phyloP scores from a whole-genome alignment of 2,329 filamentous ascomycete species.

The Curvularia hawaiiensis region DNA sequence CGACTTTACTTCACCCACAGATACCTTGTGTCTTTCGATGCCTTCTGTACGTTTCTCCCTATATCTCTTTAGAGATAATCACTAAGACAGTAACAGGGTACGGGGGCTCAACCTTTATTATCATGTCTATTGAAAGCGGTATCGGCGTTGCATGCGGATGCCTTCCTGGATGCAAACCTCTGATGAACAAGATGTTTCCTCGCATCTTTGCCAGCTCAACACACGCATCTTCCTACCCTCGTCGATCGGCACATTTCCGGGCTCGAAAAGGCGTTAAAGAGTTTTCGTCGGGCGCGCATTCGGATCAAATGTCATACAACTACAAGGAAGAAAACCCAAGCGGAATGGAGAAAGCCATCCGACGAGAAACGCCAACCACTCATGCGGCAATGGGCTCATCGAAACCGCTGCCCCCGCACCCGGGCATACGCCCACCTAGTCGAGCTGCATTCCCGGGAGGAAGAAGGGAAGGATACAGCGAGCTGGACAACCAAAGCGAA shows the following conservation, averaged over 20 bases:
- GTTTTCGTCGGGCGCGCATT: background rate
- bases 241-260: conserved; percentile 6
- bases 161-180: conserved; percentile 40
- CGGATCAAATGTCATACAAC: conserved; percentile 4
- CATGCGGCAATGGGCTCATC: background rate
- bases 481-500: conserved; percentile 8
- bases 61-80: background rate
- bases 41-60: conserved; percentile 28
- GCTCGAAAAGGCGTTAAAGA: conserved; percentile 2
- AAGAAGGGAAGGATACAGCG: conserved; percentile 8
- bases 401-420: conserved; percentile 4
- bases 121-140: conserved; percentile 36
- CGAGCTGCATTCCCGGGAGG: conserved; percentile 7
- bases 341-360: background rate
- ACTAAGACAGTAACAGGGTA: conserved; percentile 22
- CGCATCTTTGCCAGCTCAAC: conserved; percentile 29
- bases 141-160: conserved; percentile 42
- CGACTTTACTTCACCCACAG: conserved; percentile 37
- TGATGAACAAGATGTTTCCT: conserved; percentile 35
- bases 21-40: conserved; percentile 35
- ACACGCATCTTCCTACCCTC: conserved; percentile 14
- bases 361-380: background rate
- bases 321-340: conserved; percentile 1
- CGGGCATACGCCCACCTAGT: conserved; percentile 9
- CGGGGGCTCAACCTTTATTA: conserved; percentile 33